Percentiles rank a stretch among this genome's conserved stretches.
These are phyloP conservation scores for Platanthera guangdongensis DNA, from an alignment of 106 monocot species.

Conservation along the genomic window DNA sequence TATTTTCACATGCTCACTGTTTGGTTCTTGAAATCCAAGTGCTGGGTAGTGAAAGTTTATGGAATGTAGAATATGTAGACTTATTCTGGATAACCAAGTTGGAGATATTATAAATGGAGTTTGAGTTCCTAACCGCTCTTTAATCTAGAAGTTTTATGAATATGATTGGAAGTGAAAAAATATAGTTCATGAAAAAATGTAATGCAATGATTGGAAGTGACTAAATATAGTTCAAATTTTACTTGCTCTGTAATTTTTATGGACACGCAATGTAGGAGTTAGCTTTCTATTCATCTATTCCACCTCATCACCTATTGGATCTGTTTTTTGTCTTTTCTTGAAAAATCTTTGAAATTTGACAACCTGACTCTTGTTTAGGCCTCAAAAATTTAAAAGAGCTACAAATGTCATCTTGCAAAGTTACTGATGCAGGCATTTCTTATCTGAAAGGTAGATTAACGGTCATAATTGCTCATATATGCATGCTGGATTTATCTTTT, in stretches of 20 bases:
- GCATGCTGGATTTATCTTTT: not conserved
- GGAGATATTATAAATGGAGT: not conserved
- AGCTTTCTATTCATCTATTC: not conserved
- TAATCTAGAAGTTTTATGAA: not conserved
- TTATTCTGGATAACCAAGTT: not conserved
- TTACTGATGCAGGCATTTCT: conserved; percentile 83
- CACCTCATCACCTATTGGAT: not conserved
- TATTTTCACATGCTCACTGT: not conserved
- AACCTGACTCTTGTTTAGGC: conserved; percentile 27
- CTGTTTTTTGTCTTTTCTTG: not conserved
- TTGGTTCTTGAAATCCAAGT: not conserved
- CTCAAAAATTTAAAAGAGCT: conserved; percentile 84
- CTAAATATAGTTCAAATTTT: not conserved
- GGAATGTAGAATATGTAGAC: not conserved
- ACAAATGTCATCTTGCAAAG: conserved; percentile 67
- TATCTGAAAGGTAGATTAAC: conserved; percentile 58
- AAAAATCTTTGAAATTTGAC: not conserved
- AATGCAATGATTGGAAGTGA: not conserved
- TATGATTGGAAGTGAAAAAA: not conserved
- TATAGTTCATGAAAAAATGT: not conserved
- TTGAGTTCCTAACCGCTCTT: not conserved
- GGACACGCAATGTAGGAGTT: not conserved
- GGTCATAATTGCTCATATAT: not conserved
- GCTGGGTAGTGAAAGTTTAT: not conserved
- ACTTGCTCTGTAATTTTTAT: not conserved